A percentile compares a stretch with the other conserved stretches of the same genome.
phyloP scores from a whole-genome alignment of 2,329 filamentous ascomycete genomes.

The Pseudogymnoascus sp. region DNA sequence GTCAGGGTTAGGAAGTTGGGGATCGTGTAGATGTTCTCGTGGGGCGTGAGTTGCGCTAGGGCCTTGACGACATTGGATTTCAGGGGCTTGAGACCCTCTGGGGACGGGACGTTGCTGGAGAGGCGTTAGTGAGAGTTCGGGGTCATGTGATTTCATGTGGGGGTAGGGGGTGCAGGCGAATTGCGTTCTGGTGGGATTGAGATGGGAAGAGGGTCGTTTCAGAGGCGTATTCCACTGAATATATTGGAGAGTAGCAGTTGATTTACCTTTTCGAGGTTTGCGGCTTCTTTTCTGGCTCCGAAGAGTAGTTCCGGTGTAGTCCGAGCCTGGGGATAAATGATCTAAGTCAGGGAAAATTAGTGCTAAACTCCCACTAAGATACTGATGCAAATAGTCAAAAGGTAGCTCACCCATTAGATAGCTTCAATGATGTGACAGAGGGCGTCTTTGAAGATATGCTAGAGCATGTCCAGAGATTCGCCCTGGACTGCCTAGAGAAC shows the following conservation, averaged over 20 bases:
- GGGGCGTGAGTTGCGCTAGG: conserved; percentile 34
- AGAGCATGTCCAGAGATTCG: conserved; percentile 5
- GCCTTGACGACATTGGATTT: conserved; percentile 20
- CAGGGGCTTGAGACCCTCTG: neutral
- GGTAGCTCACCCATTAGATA: neutral
- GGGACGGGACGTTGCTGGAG: neutral
- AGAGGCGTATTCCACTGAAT: neutral
- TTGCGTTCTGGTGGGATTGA: neutral
- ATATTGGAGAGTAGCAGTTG: neutral
- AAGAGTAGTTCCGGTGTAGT: neutral
- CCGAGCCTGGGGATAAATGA: neutral
- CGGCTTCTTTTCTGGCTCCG: neutral
- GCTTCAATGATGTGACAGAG: neutral
- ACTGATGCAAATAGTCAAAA: neutral
- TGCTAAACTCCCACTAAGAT: neutral
- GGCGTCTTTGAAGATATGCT: neutral
- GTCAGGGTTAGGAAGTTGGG: conserved; percentile 89
- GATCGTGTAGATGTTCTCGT: conserved; percentile 95
- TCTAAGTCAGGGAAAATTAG: neutral
- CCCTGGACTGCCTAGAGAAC: neutral
- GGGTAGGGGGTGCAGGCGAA: neutral
- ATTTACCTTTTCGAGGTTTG: neutral
- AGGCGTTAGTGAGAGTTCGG: neutral
- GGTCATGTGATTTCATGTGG: neutral
- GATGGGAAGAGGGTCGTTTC: too few relatives aligned